A percentile compares a stretch with the other conserved stretches of the same genome.
These are phyloP conservation scores for Pilaira anomala DNA, from an alignment of 192 early-diverging fungal species.

Conservation along the genomic window DNA sequence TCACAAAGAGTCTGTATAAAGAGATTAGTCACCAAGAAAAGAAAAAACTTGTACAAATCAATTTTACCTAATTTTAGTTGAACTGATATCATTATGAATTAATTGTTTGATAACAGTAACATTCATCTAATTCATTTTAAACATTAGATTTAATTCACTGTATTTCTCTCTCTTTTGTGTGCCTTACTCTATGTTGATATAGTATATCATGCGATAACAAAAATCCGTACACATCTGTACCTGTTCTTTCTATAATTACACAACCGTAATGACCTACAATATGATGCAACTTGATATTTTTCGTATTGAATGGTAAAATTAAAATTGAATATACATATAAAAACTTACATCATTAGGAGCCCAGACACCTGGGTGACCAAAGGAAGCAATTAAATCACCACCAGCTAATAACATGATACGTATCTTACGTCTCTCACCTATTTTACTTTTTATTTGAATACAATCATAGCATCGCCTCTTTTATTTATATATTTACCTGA, in stretches of 20 bases:
- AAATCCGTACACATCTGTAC: constrained; percentile 91
- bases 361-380: constrained; percentile 91
- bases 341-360: constrained; percentile 75
- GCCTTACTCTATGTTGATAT: constrained; percentile 75
- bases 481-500: constrained; percentile 44
- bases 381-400: constrained; percentile 95
- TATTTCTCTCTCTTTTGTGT: no score
- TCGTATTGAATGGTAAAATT: background rate
- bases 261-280: constrained; percentile 94
- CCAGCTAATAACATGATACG: constrained; percentile 92
- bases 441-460: background rate
- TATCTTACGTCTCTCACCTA: constrained; percentile 60
- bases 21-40: background rate
- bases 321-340: background rate
- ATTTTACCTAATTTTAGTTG: constrained; percentile 88
- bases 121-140: constrained; percentile 57
- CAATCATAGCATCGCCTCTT: background rate
- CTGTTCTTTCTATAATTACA: constrained; percentile 93
- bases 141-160: background rate
- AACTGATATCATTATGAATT: constrained; percentile 97
- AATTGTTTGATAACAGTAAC: constrained; percentile 94
- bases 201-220: constrained; percentile 88
- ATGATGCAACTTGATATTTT: constrained; percentile 49
- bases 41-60: no score
- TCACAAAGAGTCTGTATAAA: constrained; percentile 85